Percentiles rank a stretch among this genome's conserved stretches.
Evolutionary conservation across 176 grass and related monocot species (phyloP).

Genomic region (Poa annua): DNA sequence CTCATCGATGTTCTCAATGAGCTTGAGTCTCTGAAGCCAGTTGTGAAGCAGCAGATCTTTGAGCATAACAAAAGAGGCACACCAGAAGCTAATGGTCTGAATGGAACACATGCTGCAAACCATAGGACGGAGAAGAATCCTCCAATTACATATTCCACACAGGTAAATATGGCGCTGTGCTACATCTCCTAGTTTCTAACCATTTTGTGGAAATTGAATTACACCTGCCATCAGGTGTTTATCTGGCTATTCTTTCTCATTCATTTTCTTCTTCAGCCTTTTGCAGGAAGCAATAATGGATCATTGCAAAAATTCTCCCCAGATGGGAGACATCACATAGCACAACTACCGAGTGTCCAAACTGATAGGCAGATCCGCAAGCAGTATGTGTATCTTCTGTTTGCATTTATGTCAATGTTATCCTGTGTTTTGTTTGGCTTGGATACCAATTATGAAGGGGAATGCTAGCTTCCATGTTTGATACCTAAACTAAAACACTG

Average conservation of each 20-base stretch:
- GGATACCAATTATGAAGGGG: slow-evolving; percentile 12
- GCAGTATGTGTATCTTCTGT: slow-evolving; percentile 53
- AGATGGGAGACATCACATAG: slow-evolving; percentile 37
- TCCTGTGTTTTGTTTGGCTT: slow-evolving; percentile 29
- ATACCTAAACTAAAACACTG: slow-evolving; percentile 28
- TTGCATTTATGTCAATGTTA: slow-evolving; percentile 31
- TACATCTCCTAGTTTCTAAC: slow-evolving; percentile 35
- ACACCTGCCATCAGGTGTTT: slow-evolving; percentile 18
- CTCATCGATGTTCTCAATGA: slow-evolving; percentile 81
- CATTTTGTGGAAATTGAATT: slow-evolving; percentile 13
- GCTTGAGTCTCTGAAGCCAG: slow-evolving; percentile 92
- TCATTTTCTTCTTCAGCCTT: slow-evolving; percentile 48
- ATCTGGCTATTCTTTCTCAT: slow-evolving; percentile 29
- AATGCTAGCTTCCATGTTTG: slow-evolving; percentile 36
- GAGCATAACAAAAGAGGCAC: slow-evolving; percentile 63
- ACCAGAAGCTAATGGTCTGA: slow-evolving; percentile 47
- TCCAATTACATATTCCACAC: slow-evolving; percentile 51
- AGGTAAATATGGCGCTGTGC: slow-evolving; percentile 52
- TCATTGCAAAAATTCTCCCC: slow-evolving; percentile 26
- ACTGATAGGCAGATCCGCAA: slow-evolving; percentile 47
- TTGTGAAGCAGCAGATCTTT: slow-evolving; percentile 63
- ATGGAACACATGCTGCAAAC: slow-evolving; percentile 49
- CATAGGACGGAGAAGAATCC: slow-evolving; percentile 40
- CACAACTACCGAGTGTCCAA: slow-evolving; percentile 36
- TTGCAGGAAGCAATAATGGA: slow-evolving; percentile 38